phyloP scores from a whole-genome alignment of 257 asterid species.

The Verbascum thapsus region DNA sequence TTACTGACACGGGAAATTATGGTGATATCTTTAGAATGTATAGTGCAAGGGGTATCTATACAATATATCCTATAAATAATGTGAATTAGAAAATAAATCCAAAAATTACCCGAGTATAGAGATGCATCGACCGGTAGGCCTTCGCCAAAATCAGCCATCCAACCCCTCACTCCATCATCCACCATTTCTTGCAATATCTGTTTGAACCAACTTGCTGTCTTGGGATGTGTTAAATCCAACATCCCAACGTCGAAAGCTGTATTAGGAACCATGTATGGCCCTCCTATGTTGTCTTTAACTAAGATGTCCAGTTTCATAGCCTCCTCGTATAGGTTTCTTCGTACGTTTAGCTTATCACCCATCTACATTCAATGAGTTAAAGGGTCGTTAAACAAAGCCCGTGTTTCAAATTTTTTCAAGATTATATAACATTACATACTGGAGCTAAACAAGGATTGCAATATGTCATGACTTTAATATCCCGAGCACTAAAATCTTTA shows the following conservation, averaged over 20 bases:
- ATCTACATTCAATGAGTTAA: no score
- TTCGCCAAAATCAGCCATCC: slow-evolving; percentile 99
- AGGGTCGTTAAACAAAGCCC: no score
- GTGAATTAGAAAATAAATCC: neutral
- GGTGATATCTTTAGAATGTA: no score
- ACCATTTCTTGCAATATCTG: slow-evolving; percentile 84
- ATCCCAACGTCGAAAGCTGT: slow-evolving; percentile 96
- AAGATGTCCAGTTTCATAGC: slow-evolving; percentile 77
- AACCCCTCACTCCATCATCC: slow-evolving; percentile 94
- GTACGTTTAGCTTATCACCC: slow-evolving; percentile 54
- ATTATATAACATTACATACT: no score
- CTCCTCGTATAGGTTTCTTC: slow-evolving; percentile 75
- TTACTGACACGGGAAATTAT: no score
- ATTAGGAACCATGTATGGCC: slow-evolving; percentile 84
- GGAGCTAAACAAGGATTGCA: slow-evolving; percentile 99
- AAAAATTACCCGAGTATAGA: slow-evolving; percentile 71
- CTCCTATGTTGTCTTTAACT: slow-evolving; percentile 75
- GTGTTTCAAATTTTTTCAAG: no score
- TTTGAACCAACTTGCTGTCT: slow-evolving; percentile 75
- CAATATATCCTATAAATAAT: neutral
- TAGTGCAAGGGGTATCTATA: no score
- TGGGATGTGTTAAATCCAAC: slow-evolving; percentile 90
- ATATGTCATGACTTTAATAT: slow-evolving; percentile 89
- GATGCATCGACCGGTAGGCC: slow-evolving; percentile 93
- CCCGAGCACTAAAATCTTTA: slow-evolving; percentile 52